phyloP scores from a whole-genome alignment of 2,329 filamentous ascomycete genomes.

The Apiospora koreana region DNA sequence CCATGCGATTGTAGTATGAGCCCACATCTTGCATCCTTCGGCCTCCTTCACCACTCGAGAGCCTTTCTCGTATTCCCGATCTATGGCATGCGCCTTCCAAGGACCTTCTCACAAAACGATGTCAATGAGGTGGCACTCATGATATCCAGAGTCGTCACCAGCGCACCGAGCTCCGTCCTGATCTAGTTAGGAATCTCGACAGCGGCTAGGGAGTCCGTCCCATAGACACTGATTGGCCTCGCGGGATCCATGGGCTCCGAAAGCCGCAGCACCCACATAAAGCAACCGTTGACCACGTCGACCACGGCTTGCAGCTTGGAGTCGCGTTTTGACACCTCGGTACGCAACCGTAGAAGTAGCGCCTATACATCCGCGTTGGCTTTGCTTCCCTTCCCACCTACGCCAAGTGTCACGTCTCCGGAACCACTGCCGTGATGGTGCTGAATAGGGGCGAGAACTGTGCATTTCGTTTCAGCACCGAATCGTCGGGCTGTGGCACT shows the following conservation, averaged over 20 bases:
- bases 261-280: background rate
- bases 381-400: too few species aligned
- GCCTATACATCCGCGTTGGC: background rate
- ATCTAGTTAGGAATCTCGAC: background rate
- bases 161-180: background rate
- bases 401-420: fast-evolving
- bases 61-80: too few species aligned
- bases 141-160: background rate
- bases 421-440: background rate
- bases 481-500: too few species aligned
- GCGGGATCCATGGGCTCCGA: background rate
- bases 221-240: background rate
- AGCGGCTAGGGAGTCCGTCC: background rate
- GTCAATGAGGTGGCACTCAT: background rate
- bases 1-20: too few species aligned
- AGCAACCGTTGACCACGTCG: background rate
- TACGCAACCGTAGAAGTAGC: background rate
- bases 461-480: background rate
- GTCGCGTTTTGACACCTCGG: background rate
- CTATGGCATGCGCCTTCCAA: background rate
- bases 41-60: too few species aligned
- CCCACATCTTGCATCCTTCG: too few species aligned
- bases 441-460: background rate
- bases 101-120: background rate
- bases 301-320: background rate